Conservation (phyloP, 371 early-diverging fungal genomes). For the Parasitella parasitica region DNA sequence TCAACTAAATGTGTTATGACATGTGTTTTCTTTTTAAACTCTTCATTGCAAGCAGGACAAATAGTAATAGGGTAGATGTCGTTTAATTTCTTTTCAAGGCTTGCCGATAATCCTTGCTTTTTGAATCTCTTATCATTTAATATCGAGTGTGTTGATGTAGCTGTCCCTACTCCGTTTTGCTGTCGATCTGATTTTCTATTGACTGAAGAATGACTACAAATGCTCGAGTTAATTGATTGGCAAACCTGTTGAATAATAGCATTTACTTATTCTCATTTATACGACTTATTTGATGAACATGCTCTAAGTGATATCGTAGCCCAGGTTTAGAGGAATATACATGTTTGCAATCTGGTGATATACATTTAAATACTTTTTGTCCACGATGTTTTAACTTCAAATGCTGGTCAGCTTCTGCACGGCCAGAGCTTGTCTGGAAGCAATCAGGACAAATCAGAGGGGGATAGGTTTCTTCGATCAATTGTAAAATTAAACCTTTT, state of each 20-base stretch:
- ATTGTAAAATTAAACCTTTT: constrained; percentile 9
- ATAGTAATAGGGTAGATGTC: constrained; percentile 10
- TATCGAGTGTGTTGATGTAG: not conserved
- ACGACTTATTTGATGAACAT: constrained; percentile 18
- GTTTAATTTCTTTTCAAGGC: constrained; percentile 17
- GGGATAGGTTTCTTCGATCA: constrained; percentile 31
- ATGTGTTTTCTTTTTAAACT: constrained; percentile 32
- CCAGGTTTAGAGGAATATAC: constrained; percentile 25
- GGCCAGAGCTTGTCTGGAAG: not conserved
- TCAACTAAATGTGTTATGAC: constrained; percentile 31
- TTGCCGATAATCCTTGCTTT: constrained; percentile 2
- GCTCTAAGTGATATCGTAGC: constrained; percentile 30
- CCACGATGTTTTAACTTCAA: constrained; percentile 20
- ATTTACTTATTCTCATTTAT: not conserved
- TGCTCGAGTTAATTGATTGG: not conserved
- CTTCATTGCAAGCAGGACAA: constrained; percentile 27
- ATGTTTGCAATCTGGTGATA: constrained; percentile 18
- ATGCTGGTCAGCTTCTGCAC: constrained; percentile 24
- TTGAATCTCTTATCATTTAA: not conserved
- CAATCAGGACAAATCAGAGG: constrained; percentile 30
- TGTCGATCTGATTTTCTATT: not conserved
- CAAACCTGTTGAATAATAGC: not conserved
- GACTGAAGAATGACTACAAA: not conserved
- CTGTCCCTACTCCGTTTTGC: not conserved
- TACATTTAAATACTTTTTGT: constrained; percentile 20